A percentile compares a stretch with the other conserved stretches of the same genome.
These are phyloP conservation scores for Huntiella decipiens DNA, from an alignment of 2,329 filamentous ascomycete genomes.

Conservation along the genomic window DNA sequence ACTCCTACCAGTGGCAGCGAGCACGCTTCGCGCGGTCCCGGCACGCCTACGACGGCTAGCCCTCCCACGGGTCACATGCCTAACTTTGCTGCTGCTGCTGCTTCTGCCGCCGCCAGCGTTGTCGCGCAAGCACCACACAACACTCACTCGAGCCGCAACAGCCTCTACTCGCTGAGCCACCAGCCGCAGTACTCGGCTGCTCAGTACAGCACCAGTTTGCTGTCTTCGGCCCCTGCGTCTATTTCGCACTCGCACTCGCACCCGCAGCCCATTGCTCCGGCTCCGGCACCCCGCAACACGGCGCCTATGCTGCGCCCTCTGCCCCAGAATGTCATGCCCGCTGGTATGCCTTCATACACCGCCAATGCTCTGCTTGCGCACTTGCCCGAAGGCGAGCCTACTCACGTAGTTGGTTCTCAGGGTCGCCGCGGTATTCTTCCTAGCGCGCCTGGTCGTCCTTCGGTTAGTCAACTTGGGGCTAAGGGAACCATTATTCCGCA, in stretches of 20 bases:
- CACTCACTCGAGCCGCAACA: conserved; percentile 29
- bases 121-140: conserved; percentile 17
- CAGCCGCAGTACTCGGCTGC: conserved; percentile 35
- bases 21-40: conserved; percentile 9
- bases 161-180: conserved; percentile 29
- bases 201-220: conserved; percentile 30
- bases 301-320: conserved; percentile 49
- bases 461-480: conserved; percentile 44
- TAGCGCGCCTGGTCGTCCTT: conserved; percentile 66
- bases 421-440: conserved; percentile 80
- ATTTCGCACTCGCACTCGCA: conserved; percentile 44
- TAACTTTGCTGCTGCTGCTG: conserved; percentile 10
- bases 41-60: conserved; percentile 8
- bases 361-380: conserved; percentile 30
- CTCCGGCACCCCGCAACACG: conserved; percentile 37
- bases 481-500: conserved; percentile 75
- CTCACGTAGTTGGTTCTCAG: conserved; percentile 88
- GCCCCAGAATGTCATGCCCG: conserved; percentile 44
- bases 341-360: conserved; percentile 34
- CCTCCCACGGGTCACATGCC: conserved; percentile 10
- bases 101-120: conserved; percentile 5
- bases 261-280: conserved; percentile 58
- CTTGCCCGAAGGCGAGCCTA: conserved; percentile 43
- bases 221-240: conserved; percentile 46
- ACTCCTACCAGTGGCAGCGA: conserved; percentile 6